A percentile compares a stretch with the other conserved stretches of the same genome.
phyloP scores from a whole-genome alignment of 2,329 filamentous ascomycete species.

The Talaromyces sp. region DNA sequence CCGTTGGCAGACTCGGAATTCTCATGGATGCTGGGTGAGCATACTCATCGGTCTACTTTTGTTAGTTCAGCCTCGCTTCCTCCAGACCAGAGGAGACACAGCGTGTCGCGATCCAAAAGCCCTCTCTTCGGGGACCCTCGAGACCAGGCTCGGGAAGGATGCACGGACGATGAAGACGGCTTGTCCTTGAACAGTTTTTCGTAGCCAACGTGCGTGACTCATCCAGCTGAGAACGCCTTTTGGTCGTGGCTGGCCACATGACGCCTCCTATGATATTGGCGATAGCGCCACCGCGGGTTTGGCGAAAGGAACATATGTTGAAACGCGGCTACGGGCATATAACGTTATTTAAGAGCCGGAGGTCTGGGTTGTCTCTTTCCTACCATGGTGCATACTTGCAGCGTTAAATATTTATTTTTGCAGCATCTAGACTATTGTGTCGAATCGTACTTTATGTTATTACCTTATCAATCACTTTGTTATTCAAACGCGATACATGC shows the following conservation, averaged over 20 bases:
- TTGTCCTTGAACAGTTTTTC: conserved; percentile 34
- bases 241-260: neutral
- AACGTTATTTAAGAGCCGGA: neutral
- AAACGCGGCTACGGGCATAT: neutral
- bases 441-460: neutral
- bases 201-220: neutral
- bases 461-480: neutral
- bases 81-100: conserved; percentile 38
- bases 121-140: conserved; percentile 27
- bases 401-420: neutral
- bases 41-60: conserved; percentile 39
- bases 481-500: neutral
- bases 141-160: conserved; percentile 23
- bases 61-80: conserved; percentile 40
- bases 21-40: conserved; percentile 46
- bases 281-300: neutral
- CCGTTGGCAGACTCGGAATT: conserved; percentile 43
- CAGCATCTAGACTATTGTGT: neutral
- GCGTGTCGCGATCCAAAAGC: conserved; percentile 22
- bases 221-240: neutral
- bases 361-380: no score
- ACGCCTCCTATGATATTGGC: neutral
- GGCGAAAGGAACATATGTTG: neutral
- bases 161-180: conserved; percentile 29
- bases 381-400: neutral